Percentiles rank a stretch among this genome's conserved stretches.
phyloP scores from a whole-genome alignment of 2,329 filamentous ascomycete species.

The Cadophora gregata region DNA sequence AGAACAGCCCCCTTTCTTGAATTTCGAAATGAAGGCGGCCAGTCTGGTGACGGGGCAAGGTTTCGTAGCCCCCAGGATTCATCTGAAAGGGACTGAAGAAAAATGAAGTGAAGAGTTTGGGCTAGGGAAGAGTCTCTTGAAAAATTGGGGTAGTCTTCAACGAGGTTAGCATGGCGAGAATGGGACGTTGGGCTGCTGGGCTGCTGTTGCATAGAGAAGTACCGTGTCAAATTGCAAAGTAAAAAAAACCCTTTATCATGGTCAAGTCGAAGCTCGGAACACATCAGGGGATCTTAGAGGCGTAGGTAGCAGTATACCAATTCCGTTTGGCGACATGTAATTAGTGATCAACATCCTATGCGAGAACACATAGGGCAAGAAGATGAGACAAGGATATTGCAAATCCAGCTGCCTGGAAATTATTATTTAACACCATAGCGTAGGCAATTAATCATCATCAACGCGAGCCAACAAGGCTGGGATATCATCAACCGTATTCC shows the following conservation, averaged over 20 bases:
- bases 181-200: too few species aligned
- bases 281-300: not conserved
- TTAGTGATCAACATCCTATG: not conserved
- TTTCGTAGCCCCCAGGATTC: not conserved
- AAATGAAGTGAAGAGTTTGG: not conserved
- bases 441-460: conserved; percentile 25
- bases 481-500: conserved; percentile 79
- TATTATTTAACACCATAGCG: conserved; percentile 1
- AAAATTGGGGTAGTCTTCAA: too few species aligned
- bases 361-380: not conserved
- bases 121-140: too few species aligned
- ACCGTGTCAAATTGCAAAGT: too few species aligned
- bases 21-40: not conserved
- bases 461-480: conserved; percentile 58
- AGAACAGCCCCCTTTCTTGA: not conserved
- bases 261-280: too few species aligned
- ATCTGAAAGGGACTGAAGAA: not conserved
- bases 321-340: not conserved
- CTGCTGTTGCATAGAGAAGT: not conserved
- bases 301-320: not conserved
- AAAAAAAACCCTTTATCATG: too few species aligned
- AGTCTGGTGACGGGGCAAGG: not conserved
- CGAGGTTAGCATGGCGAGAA: too few species aligned
- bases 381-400: not conserved
- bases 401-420: conserved; percentile 1